These are phyloP conservation scores for Craterostigma plantagineum DNA, from an alignment of 257 asterid genomes.

Conservation along the genomic window DNA sequence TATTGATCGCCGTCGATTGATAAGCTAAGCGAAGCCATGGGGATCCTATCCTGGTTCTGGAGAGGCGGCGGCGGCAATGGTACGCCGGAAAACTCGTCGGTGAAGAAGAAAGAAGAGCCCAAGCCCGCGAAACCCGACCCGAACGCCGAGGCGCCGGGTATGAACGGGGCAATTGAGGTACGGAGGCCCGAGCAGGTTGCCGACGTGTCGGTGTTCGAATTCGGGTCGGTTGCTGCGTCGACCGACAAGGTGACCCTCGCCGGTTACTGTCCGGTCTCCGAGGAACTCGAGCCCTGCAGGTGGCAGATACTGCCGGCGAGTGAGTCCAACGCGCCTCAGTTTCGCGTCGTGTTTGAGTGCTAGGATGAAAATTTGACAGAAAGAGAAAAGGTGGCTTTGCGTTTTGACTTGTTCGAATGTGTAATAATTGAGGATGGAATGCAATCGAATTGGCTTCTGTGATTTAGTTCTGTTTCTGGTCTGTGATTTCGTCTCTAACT, in stretches of 20 bases:
- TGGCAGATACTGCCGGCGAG: slow-evolving; percentile 76
- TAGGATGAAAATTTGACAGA: neutral
- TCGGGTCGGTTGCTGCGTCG: slow-evolving; percentile 68
- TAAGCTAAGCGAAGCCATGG: slow-evolving; percentile 14
- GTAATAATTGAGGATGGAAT: too few relatives aligned
- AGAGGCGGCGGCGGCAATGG: slow-evolving; percentile 12
- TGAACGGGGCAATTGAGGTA: slow-evolving; percentile 81
- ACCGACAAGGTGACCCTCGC: slow-evolving; percentile 72
- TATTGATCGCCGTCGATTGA: neutral
- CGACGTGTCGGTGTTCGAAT: slow-evolving; percentile 54
- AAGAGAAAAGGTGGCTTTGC: neutral
- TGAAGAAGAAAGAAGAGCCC: slow-evolving; percentile 10
- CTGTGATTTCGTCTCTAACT: too few relatives aligned
- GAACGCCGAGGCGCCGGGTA: slow-evolving; percentile 23
- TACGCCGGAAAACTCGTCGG: neutral
- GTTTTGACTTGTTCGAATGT: neutral
- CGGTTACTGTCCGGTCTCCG: slow-evolving; percentile 69
- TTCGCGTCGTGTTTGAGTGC: slow-evolving; percentile 62
- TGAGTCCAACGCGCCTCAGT: slow-evolving; percentile 62
- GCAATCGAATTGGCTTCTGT: too few relatives aligned
- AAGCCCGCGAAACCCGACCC: slow-evolving; percentile 15
- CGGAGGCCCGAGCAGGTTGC: slow-evolving; percentile 20
- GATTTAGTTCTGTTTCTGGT: too few relatives aligned
- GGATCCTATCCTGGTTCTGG: slow-evolving; percentile 42
- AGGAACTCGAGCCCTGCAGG: slow-evolving; percentile 76